Percentiles rank a stretch among this genome's conserved stretches.
phyloP scores from a whole-genome alignment of 169 alveolate species.

The Cryptosporidium bovis region DNA sequence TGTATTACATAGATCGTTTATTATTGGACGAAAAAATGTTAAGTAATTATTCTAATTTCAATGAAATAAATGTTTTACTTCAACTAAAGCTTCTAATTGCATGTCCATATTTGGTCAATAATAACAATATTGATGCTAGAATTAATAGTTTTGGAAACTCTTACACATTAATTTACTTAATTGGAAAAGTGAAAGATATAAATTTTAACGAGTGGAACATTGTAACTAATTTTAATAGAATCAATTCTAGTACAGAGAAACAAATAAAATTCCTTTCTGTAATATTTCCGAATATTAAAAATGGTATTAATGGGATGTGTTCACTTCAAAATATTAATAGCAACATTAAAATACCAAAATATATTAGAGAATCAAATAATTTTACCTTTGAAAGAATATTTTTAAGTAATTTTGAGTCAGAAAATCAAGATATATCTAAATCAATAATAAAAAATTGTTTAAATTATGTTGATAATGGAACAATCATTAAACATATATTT shows the following conservation, averaged over 20 bases:
- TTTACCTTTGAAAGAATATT: no score
- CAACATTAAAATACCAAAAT: no score
- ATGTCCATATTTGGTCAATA: slow-evolving; percentile 9
- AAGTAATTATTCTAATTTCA: neutral
- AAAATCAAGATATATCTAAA: neutral
- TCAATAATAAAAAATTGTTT: slow-evolving; percentile 45
- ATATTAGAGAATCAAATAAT: no score
- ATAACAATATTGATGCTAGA: neutral
- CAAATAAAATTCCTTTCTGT: slow-evolving; percentile 22
- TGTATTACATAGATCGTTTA: neutral
- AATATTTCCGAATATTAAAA: slow-evolving; percentile 12
- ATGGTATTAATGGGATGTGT: slow-evolving; percentile 15
- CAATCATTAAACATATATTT: neutral
- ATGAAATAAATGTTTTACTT: neutral
- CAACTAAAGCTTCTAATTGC: slow-evolving; percentile 43
- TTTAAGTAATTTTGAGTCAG: slow-evolving; percentile 8
- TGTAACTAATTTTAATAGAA: slow-evolving; percentile 19
- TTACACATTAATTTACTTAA: slow-evolving; percentile 24
- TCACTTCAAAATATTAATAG: neutral
- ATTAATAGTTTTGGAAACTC: slow-evolving; percentile 7
- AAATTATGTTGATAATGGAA: slow-evolving; percentile 27
- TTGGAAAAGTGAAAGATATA: slow-evolving; percentile 13
- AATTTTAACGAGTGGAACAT: slow-evolving; percentile 23
- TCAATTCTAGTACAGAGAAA: neutral
- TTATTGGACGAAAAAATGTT: neutral